phyloP scores from a whole-genome alignment of 345 rosid genomes.

The Capsella bursapastoris region DNA sequence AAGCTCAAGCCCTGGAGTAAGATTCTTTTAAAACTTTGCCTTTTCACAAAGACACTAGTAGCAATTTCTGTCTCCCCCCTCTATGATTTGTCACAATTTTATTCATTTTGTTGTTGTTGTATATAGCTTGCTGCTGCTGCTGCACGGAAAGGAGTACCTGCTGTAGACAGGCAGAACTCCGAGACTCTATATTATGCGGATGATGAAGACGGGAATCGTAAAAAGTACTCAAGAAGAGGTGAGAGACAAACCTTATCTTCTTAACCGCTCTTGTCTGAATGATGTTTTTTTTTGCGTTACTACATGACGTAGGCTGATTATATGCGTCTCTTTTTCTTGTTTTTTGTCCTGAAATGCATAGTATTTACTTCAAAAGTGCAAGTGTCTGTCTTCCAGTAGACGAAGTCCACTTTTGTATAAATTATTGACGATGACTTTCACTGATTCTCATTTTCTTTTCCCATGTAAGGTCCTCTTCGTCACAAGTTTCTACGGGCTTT shows the following conservation, averaged over 20 bases:
- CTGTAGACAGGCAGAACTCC: constrained; percentile 79
- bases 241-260: constrained; percentile 26
- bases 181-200: constrained; percentile 83
- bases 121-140: constrained; percentile 84
- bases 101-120: constrained; percentile 31
- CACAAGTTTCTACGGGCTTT: constrained; percentile 90
- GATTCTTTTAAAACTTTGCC: constrained; percentile 37
- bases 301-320: neutral
- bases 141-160: constrained; percentile 75
- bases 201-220: constrained; percentile 88
- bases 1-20: constrained; percentile 79
- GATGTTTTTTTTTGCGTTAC: constrained; percentile 5
- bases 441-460: constrained; percentile 7
- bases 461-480: constrained; percentile 73
- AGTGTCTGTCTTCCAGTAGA: neutral
- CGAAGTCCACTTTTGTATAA: neutral
- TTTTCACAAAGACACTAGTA: neutral
- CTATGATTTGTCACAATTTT: constrained; percentile 1
- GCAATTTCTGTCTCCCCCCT: constrained; percentile 1
- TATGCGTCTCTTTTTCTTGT: neutral
- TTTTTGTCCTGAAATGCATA: neutral
- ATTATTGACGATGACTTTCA: neutral
- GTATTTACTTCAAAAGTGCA: neutral
- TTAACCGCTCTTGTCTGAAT: constrained; percentile 14
- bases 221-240: constrained; percentile 94